Base-by-base conservation (phyloP, 148 eudicot genomes). In the Polygonum aviculare region DNA sequence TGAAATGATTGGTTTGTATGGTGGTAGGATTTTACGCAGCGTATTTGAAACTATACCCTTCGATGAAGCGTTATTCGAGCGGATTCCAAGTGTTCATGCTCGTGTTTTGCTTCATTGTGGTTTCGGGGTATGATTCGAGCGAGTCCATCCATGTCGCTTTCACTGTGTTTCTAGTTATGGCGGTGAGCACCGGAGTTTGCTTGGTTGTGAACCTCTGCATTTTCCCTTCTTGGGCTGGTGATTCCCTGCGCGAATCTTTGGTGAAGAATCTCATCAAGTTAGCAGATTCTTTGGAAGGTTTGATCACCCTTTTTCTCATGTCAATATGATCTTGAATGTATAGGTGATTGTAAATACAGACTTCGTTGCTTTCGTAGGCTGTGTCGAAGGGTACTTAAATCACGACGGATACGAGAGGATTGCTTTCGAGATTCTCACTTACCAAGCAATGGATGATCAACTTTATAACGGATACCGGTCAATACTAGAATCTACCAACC, bases 381-480 rank as follows among this genome's bases (percentile, higher is more conserved):
- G 88, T 78, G 88, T 88, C 41, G 79, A 85, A 72, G 84, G 80
- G 38, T 88, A 88, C 60, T 38, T 88, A 80, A 84, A 83, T 40
- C 81, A 77, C 69, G 59, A 80, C 51, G 84, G 79, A 75, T 89
- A 89, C 62, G 79, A 80, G 26, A 80, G 92, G 74, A 86, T 87
- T 41, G 90, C 92, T 79, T 85, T 88, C 12, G 87, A 89, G 77
- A 87, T 89, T 60, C 84, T 87, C 48, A 57, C 79, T 51, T 85
- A 82, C 76, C 92, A 89, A 70, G 82, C 87, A 44, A 79, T 85
- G 38, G 92, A 87, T 83, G 90, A 89, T 76, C 87, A 85, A 38
- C 71, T 84, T 51, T 89, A 87, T 76, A 87, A 82, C 62, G 88
- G 92, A 51, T 87, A 85, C 71, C 72, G 88, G 82, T 78, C 92